Evolutionary conservation across 208 protist genomes (phyloP), one percentile per base, ranked within the genome.

Genomic region (Trypanosoma vivax): DNA sequence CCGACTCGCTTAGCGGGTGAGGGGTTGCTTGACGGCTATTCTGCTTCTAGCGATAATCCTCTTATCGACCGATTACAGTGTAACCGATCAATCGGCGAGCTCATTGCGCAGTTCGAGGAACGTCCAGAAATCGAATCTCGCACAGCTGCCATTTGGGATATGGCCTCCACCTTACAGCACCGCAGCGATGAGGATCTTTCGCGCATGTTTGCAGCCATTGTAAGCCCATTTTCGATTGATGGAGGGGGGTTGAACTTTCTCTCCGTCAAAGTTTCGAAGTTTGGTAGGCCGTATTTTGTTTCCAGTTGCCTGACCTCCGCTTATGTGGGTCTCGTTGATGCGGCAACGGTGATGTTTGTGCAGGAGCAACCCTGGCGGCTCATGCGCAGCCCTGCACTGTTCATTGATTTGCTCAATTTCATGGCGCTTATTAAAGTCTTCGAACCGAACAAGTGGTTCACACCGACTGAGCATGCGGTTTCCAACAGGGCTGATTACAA

Each of bases 371-470:
- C 87, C 16, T 65, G 72, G 37, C 80, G 83, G 3, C 71, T 94
- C 39, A 40, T 48, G n/a, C 60, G 60, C 39, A 77, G 69, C 19
- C 78, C 82, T 1, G 51, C 50, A 9, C 50, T 94, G 38, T 61
- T 72, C 5, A 65, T 74, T 2, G 76, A 89, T 46, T 70, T 94
- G 21, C 57, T 91, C 2, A 76, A 90, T 57, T 94, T 94, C 50
- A 66, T 94, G 21, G 80, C 87, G 0, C 62, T 89, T 0, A 76
- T 90, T 16, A 88, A 88, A 52, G 50, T 94, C 0, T 76, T 90
- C 48, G 73, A 90, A 69, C 87, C 87, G 21, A 91, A 94, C 60
- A 73, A 69, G 64, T 94, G 87, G 83, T 91, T 78, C 63, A 74
- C 80, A 6, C 56, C 50, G 29, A 80, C 78, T 29, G 42, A 68